phyloP scores from a whole-genome alignment of 306 rosid species.

The Vachellia pachyceras region DNA sequence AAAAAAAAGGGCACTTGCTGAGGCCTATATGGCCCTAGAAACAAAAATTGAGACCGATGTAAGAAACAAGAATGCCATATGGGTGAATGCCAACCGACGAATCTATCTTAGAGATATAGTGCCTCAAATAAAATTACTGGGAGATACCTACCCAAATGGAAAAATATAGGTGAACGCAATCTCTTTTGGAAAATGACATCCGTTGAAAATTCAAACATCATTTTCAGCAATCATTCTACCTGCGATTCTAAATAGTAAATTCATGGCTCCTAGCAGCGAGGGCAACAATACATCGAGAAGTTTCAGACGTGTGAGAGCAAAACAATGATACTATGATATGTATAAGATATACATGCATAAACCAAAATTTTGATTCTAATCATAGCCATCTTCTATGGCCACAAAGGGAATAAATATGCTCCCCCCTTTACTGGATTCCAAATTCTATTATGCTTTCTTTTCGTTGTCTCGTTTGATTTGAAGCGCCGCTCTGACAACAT shows the following conservation, averaged over 20 bases:
- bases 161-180: neutral
- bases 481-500: constrained; percentile 94
- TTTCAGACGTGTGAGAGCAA: neutral
- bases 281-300: neutral
- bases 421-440: too few species aligned
- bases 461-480: constrained; percentile 67
- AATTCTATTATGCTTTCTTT: constrained; percentile 47
- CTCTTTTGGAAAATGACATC: neutral
- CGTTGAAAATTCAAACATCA: constrained; percentile 4
- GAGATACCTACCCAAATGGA: too few species aligned
- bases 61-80: neutral
- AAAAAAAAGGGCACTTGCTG: too few species aligned
- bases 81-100: too few species aligned
- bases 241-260: neutral
- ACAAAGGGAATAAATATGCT: too few species aligned
- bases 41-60: neutral
- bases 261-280: neutral
- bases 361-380: constrained; percentile 42
- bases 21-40: neutral
- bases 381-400: constrained; percentile 29
- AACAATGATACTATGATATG: neutral
- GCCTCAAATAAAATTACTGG: too few species aligned
- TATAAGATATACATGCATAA: constrained; percentile 9
- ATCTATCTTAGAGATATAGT: too few species aligned
- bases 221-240: constrained; percentile 2